phyloP scores from a whole-genome alignment of 1,284 basidiomycete species.

The Cutaneotrichosporon cyanovorans region DNA sequence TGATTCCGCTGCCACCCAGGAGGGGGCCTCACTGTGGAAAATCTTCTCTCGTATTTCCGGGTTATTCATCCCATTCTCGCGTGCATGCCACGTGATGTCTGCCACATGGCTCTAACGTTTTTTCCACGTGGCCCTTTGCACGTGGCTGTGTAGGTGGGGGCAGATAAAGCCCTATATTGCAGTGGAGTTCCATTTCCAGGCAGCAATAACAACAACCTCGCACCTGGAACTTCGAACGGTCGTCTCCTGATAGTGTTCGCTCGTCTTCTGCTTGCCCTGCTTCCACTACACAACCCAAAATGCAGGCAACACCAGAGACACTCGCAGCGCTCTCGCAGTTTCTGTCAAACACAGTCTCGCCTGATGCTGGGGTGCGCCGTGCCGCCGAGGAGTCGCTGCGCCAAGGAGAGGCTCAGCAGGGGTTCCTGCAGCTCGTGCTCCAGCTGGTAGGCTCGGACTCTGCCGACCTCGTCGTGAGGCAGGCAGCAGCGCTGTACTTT shows the following conservation, averaged over 20 bases:
- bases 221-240: no score
- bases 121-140: no score
- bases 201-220: no score
- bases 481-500: slow-evolving; percentile 76
- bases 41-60: neutral
- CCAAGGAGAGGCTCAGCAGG: slow-evolving; percentile 59
- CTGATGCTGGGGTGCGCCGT: slow-evolving; percentile 64
- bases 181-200: no score
- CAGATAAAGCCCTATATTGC: no score
- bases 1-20: no score
- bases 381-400: slow-evolving; percentile 69
- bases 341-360: slow-evolving; percentile 51
- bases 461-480: slow-evolving; percentile 53
- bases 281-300: slow-evolving; percentile 13
- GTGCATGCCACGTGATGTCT: neutral
- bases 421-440: slow-evolving; percentile 74
- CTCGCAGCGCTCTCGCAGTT: slow-evolving; percentile 35
- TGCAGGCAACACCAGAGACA: slow-evolving; percentile 38
- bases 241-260: no score
- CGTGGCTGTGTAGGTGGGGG: no score
- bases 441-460: slow-evolving; percentile 56
- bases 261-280: neutral
- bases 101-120: no score
- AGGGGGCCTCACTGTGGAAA: neutral
- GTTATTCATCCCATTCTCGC: neutral